phyloP scores from a whole-genome alignment of 345 rosid species.

The Gossypium stocksii region DNA sequence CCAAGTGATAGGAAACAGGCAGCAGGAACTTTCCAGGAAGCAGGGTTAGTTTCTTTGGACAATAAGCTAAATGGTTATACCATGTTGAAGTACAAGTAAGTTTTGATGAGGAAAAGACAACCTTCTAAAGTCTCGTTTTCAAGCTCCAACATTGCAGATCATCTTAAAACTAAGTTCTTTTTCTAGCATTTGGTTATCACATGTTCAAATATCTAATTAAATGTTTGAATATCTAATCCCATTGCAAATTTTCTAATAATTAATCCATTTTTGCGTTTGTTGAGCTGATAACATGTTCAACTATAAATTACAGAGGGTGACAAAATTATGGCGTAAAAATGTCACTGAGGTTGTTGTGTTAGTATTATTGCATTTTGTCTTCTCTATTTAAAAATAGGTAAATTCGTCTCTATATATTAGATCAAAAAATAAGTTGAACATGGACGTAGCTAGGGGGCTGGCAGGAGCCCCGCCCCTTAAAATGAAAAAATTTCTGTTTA shows the following conservation, averaged over 20 bases:
- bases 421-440: too few relatives aligned
- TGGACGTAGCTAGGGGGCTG: too few relatives aligned
- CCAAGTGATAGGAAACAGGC: background rate
- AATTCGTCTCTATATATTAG: accelerated
- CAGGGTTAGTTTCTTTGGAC: background rate
- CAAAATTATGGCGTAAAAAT: too few relatives aligned
- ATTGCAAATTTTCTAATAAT: background rate
- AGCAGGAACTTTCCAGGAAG: constrained; percentile 9
- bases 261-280: background rate
- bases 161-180: too few relatives aligned
- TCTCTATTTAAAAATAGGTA: too few relatives aligned
- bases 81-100: background rate
- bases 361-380: too few relatives aligned
- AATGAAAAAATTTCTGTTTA: too few relatives aligned
- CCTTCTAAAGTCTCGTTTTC: background rate
- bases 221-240: background rate
- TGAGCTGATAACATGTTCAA: background rate
- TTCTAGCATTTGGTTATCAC: background rate
- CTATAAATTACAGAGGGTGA: background rate
- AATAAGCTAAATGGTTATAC: background rate
- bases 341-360: too few relatives aligned
- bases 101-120: background rate
- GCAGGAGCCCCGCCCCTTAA: too few relatives aligned
- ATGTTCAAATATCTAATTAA: background rate
- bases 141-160: too few relatives aligned